Percentiles rank a stretch among this genome's conserved stretches.
phyloP scores from a whole-genome alignment of 2,329 filamentous ascomycete species.

The Trichoderma koningii region DNA sequence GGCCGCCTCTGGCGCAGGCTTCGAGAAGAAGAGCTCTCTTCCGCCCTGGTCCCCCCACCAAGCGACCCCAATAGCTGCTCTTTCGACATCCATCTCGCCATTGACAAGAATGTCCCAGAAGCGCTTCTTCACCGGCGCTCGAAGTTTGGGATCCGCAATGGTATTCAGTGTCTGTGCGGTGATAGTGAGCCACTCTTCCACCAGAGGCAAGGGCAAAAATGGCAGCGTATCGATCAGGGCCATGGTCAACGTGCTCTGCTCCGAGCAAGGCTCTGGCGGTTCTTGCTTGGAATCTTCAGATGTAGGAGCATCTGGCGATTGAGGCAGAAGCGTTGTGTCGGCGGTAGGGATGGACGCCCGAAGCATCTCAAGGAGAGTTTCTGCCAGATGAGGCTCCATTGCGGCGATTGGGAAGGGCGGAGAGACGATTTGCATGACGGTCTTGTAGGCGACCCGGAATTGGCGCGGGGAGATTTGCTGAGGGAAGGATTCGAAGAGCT shows the following conservation, averaged over 20 bases:
- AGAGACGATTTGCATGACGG: conserved; percentile 76
- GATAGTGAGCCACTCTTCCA: conserved; percentile 80
- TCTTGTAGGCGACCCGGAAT: conserved; percentile 86
- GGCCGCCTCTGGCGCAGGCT: conserved; percentile 32
- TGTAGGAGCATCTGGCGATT: conserved; percentile 39
- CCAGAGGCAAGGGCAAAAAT: conserved; percentile 65
- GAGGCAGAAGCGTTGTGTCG: conserved; percentile 46
- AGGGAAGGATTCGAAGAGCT: conserved; percentile 79
- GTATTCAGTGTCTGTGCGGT: conserved; percentile 67
- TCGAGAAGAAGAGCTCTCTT: conserved; percentile 52
- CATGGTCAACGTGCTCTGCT: conserved; percentile 75
- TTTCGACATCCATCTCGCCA: conserved; percentile 87
- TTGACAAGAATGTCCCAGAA: conserved; percentile 79
- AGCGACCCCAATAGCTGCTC: conserved; percentile 73
- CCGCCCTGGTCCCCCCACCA: conserved; percentile 76
- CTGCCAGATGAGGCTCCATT: conserved; percentile 74
- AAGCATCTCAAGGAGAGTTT: conserved; percentile 77
- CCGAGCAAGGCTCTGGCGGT: conserved; percentile 57
- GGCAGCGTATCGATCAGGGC: conserved; percentile 79
- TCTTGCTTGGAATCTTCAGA: conserved; percentile 35
- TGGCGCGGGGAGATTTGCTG: conserved; percentile 76
- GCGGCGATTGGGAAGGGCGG: conserved; percentile 76
- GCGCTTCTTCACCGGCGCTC: conserved; percentile 65
- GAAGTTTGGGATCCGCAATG: conserved; percentile 63
- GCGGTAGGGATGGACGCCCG: conserved; percentile 61